A percentile compares a stretch with the other conserved stretches of the same genome.
Evolutionary conservation across 1,284 basidiomycete species (phyloP).

Genomic region (Trichosporon faecale): DNA sequence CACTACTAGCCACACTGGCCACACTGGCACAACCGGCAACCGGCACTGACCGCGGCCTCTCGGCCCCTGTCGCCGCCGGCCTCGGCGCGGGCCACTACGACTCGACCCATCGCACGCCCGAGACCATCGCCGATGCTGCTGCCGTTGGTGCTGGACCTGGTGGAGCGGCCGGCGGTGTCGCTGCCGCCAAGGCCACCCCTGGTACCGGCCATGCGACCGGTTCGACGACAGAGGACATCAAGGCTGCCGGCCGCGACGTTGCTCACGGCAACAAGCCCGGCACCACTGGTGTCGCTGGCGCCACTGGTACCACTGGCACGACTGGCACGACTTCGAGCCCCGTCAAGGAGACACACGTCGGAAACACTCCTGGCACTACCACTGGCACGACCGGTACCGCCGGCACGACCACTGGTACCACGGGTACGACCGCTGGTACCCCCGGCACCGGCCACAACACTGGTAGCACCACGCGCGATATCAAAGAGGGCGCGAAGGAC

Average conservation of each 20-base stretch:
- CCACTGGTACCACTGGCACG: not conserved
- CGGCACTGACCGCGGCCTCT: not conserved
- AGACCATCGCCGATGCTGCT: no score
- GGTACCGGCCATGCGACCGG: conserved; percentile 16
- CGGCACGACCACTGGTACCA: not conserved
- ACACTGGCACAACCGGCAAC: not conserved
- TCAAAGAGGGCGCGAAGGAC: not conserved
- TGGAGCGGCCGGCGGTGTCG: not conserved
- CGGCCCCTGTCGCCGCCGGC: not conserved
- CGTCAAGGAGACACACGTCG: conserved; percentile 1
- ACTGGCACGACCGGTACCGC: not conserved
- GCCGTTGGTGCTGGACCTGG: no score
- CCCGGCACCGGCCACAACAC: conserved; percentile 5
- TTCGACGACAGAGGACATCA: conserved; percentile 30
- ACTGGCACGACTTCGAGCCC: not conserved
- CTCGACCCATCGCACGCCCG: not conserved
- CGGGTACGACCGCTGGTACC: not conserved
- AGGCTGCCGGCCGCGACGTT: conserved; percentile 36
- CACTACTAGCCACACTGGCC: not conserved
- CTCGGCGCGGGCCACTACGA: not conserved
- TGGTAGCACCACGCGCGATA: not conserved
- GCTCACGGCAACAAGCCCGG: conserved; percentile 25
- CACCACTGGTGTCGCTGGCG: conserved; percentile 14
- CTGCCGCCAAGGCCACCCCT: conserved; percentile 1
- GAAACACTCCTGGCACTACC: not conserved